Conservation (phyloP, 106 monocot species). For the Narthecium ossifragum region DNA sequence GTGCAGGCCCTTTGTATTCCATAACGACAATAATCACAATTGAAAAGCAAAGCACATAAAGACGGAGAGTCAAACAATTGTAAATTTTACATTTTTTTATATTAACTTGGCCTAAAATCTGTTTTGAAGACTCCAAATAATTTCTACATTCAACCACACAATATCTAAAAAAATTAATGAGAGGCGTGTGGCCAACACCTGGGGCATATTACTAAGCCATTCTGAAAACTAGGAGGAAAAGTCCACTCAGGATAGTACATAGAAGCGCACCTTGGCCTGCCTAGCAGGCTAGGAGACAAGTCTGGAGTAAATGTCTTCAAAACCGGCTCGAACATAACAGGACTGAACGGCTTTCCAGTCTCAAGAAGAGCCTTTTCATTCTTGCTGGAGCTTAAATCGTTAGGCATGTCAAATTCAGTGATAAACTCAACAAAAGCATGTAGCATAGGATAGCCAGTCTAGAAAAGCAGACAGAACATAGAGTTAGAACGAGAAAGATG, state of each 20-base stretch:
- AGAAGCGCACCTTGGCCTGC: slow-evolving; percentile 70
- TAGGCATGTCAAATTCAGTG: slow-evolving; percentile 59
- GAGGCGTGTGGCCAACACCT: too few relatives aligned
- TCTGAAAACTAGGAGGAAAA: neutral
- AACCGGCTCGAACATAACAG: slow-evolving; percentile 80
- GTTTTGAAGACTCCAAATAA: too few relatives aligned
- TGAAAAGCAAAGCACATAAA: too few relatives aligned
- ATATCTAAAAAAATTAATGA: too few relatives aligned
- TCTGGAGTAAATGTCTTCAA: slow-evolving; percentile 77
- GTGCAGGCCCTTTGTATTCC: too few relatives aligned
- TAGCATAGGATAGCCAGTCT: slow-evolving; percentile 74
- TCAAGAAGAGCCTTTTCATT: slow-evolving; percentile 27
- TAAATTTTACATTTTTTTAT: too few relatives aligned
- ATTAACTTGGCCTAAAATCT: too few relatives aligned
- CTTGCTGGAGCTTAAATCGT: slow-evolving; percentile 34
- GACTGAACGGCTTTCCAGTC: slow-evolving; percentile 61
- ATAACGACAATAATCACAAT: too few relatives aligned
- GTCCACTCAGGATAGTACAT: neutral
- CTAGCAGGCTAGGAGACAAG: slow-evolving; percentile 36
- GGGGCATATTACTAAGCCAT: too few relatives aligned
- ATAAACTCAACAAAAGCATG: slow-evolving; percentile 85
- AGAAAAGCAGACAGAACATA: slow-evolving; percentile 14
- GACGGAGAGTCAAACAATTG: too few relatives aligned
- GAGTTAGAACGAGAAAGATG: slow-evolving; percentile 3
- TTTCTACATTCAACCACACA: too few relatives aligned